These are phyloP conservation scores for Cryptococcus sp. DNA, from an alignment of 1,284 basidiomycete genomes.

Conservation along the genomic window DNA sequence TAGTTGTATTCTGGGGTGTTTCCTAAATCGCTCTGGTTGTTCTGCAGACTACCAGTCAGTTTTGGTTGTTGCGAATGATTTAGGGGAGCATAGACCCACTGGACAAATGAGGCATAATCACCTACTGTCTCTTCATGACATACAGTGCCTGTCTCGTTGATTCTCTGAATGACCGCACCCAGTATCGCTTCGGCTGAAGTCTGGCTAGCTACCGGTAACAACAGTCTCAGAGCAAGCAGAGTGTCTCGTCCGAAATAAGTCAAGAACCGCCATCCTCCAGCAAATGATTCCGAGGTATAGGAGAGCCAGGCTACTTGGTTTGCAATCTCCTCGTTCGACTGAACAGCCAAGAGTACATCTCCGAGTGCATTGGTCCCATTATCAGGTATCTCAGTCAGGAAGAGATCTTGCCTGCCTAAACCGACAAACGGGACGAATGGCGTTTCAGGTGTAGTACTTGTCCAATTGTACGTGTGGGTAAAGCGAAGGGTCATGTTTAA, in stretches of 20 bases:
- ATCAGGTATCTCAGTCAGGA: conserved; percentile 32
- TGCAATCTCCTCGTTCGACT: conserved; percentile 30
- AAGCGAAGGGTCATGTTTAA: conserved; percentile 40
- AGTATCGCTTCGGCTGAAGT: conserved; percentile 50
- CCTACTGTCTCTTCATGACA: conserved; percentile 52
- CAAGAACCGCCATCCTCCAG: conserved; percentile 53
- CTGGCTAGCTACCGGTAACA: conserved; percentile 49
- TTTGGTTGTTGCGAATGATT: background rate
- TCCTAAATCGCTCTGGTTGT: conserved; percentile 47
- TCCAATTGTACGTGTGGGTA: conserved; percentile 49
- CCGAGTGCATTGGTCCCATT: conserved; percentile 25
- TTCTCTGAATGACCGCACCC: conserved; percentile 50
- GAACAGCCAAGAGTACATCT: conserved; percentile 37
- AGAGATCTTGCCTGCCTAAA: conserved; percentile 42
- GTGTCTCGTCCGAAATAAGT: conserved; percentile 53
- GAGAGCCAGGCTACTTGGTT: conserved; percentile 45
- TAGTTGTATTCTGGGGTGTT: conserved; percentile 50
- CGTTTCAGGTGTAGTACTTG: conserved; percentile 33
- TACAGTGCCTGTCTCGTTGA: conserved; percentile 47
- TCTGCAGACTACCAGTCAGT: conserved; percentile 31
- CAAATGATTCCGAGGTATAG: conserved; percentile 48
- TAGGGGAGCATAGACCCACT: background rate
- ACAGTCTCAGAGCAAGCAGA: conserved; percentile 48
- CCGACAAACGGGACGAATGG: conserved; percentile 29
- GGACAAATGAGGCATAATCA: conserved; percentile 30